Percentiles rank a stretch among this genome's conserved stretches.
phyloP scores from a whole-genome alignment of 1,139 yeast species.

The Yarrowia galli region DNA sequence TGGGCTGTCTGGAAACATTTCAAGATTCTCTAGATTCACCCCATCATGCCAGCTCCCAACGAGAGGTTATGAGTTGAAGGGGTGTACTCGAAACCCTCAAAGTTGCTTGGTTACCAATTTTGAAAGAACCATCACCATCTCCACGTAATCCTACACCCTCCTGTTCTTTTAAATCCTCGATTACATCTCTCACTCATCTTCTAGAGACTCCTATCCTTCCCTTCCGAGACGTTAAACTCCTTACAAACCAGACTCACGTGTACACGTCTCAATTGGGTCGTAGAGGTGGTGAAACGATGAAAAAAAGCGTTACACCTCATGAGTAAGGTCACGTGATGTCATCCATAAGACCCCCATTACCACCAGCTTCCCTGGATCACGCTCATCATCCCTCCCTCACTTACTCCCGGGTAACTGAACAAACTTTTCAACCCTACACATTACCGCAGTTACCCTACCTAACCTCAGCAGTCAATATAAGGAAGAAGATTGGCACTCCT shows the following conservation, averaged over 20 bases:
- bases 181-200: not conserved
- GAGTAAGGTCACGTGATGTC: not conserved
- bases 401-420: slow-evolving; percentile 11
- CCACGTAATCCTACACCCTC: too few relatives aligned
- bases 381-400: not conserved
- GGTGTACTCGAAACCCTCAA: too few relatives aligned
- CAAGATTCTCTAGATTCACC: too few relatives aligned
- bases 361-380: not conserved
- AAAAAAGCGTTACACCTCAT: not conserved
- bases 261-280: slow-evolving; percentile 1
- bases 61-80: too few relatives aligned
- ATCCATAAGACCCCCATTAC: not conserved
- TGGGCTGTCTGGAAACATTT: too few relatives aligned
- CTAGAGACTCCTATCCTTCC: not conserved
- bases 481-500: not conserved
- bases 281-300: not conserved
- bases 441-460: slow-evolving; percentile 20
- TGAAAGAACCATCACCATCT: too few relatives aligned
- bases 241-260: not conserved
- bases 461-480: not conserved
- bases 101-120: too few relatives aligned
- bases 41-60: too few relatives aligned
- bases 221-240: not conserved
- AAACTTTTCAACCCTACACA: slow-evolving; percentile 9
- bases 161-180: not conserved